These are phyloP conservation scores for Lavandula angustifolia DNA, from an alignment of 257 asterid species.

Conservation along the genomic window DNA sequence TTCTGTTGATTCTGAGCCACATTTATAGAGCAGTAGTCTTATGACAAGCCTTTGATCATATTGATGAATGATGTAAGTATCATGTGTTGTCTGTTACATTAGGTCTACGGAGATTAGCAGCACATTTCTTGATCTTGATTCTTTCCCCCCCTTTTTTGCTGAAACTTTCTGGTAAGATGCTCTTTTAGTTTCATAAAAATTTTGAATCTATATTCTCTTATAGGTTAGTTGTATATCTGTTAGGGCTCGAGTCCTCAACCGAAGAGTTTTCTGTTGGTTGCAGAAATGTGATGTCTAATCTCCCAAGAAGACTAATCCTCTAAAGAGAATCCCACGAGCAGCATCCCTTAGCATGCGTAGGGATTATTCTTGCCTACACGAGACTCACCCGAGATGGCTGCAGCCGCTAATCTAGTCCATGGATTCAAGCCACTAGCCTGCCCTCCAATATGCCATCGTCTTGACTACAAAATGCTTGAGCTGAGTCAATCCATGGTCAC, in stretches of 20 bases:
- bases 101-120: conserved; percentile 83
- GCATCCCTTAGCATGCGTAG: conserved; percentile 70
- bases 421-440: conserved; percentile 77
- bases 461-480: conserved; percentile 69
- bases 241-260: not conserved
- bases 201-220: not conserved
- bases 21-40: not conserved
- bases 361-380: conserved; percentile 48
- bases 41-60: not conserved
- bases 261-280: conserved; percentile 23
- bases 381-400: conserved; percentile 73
- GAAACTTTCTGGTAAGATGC: conserved; percentile 48
- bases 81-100: conserved; percentile 30
- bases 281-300: conserved; percentile 82
- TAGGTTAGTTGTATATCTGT: not conserved
- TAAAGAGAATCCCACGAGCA: conserved; percentile 44
- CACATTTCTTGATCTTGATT: conserved; percentile 44
- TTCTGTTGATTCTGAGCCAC: not conserved
- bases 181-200: not conserved
- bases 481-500: conserved; percentile 44
- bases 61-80: not conserved
- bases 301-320: conserved; percentile 67
- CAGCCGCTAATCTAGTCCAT: conserved; percentile 73
- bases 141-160: conserved; percentile 41
- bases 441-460: conserved; percentile 82